Conservation (phyloP, 2,329 filamentous ascomycete species). For the Botrytis fragariae region DNA sequence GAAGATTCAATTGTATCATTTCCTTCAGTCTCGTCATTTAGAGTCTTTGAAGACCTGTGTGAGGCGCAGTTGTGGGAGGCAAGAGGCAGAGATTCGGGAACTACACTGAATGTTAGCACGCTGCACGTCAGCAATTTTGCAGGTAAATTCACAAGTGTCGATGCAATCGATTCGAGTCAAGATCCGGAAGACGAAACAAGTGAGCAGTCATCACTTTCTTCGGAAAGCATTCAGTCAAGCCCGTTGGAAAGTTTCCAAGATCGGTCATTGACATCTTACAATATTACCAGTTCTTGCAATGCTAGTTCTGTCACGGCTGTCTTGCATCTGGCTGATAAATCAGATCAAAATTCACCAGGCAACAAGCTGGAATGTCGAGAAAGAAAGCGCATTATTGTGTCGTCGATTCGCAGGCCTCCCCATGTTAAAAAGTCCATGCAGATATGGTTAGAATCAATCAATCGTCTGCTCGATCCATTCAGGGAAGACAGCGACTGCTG, state of each 20-base stretch:
- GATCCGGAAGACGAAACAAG: background rate
- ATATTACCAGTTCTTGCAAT: background rate
- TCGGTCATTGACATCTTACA: background rate
- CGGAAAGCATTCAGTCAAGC: background rate
- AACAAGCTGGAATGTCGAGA: conserved; percentile 5
- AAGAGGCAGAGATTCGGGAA: background rate
- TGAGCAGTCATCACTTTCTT: background rate
- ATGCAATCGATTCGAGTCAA: background rate
- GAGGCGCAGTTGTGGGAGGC: background rate
- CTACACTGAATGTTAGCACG: background rate
- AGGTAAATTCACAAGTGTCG: background rate
- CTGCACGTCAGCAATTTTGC: background rate
- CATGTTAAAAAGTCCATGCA: conserved; percentile 27
- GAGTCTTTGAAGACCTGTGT: background rate
- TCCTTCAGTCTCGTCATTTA: background rate
- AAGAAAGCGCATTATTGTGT: conserved; percentile 22
- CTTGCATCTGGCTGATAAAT: background rate
- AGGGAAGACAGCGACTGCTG: conserved; percentile 29
- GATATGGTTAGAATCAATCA: conserved; percentile 25
- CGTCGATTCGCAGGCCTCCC: conserved; percentile 19
- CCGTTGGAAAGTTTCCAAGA: background rate
- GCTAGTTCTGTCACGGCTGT: background rate
- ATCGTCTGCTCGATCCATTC: conserved; percentile 26
- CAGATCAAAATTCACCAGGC: background rate
- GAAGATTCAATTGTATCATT: background rate